Base-by-base conservation (phyloP, 805 yeast genomes). In the Saccharomyces jurei region DNA sequence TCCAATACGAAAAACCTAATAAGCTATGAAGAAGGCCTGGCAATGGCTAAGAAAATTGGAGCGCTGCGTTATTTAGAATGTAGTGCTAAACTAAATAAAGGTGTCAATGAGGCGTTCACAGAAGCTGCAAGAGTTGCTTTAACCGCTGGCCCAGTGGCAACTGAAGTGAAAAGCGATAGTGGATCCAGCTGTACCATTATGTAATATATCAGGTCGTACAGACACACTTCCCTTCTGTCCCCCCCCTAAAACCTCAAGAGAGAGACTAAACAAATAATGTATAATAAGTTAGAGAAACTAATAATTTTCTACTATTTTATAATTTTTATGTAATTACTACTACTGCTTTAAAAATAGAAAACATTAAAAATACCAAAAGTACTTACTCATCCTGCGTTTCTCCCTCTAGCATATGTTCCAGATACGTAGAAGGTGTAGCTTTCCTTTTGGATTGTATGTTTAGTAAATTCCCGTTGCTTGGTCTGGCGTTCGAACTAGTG, bases 51-150 rank as follows among this genome's bases (percentile, higher is more conserved):
- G 67, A 82, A 82, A 67, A 87, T 94, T 48, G 97, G 97, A 26
- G 98, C 99, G 0, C 76, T 91, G 63, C 81, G 98, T 65, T 94
- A 94, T 70, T 78, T 94, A 66, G 99, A 94, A 72, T 94, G 99
- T 74, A 88, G 96, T 28, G 98, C 99, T 6, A 94, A 91, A 77
- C 84, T 86, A 70, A 92, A 91, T 71, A 82, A 96, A 66, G 99
- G 99, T 60, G 99, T 94, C n/a, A 94, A 95, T 67, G 99, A 94
- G 74, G 98, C 97, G 9, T 94, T 94, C 69, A 90, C 97, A 0
- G 99, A 94, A 73, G 99, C 98, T 48, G 97, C 98, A 6, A 84
- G 99, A 70, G 91, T 96, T 66, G 98, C 97, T 2, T 77, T 92
- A 61, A 85, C 87, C 58, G 96, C 96, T 13, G 88, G 82, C 66